These are phyloP conservation scores for Magnaporthiopsis rhizophila DNA, from an alignment of 2,329 filamentous ascomycete species.

Conservation along the genomic window DNA sequence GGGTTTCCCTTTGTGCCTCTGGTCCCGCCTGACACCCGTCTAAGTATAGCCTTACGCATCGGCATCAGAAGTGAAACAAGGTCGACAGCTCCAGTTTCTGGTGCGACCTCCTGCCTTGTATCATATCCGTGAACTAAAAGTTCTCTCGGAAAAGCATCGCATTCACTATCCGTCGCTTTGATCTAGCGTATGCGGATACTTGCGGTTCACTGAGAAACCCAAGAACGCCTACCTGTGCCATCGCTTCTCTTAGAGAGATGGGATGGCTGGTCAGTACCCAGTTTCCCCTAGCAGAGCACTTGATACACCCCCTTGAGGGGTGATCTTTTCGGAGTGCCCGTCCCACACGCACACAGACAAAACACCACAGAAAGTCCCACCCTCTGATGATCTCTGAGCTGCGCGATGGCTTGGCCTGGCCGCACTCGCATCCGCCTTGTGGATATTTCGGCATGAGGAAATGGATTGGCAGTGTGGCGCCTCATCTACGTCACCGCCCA, in stretches of 20 bases:
- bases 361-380: background rate
- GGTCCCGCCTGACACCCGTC: background rate
- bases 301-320: too few species aligned
- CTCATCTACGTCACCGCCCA: conserved; percentile 4
- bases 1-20: background rate
- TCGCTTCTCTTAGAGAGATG: too few species aligned
- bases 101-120: background rate
- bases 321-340: too few species aligned
- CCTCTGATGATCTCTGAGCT: too few species aligned
- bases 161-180: background rate
- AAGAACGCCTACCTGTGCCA: too few species aligned
- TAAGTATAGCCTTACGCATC: background rate
- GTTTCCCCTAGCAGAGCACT: too few species aligned
- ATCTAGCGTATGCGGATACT: background rate
- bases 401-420: too few species aligned
- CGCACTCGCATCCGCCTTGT: background rate
- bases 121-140: background rate
- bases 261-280: too few species aligned
- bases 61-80: background rate
- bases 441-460: background rate
- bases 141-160: too few species aligned
- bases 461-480: background rate
- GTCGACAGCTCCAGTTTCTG: background rate
- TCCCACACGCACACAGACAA: background rate
- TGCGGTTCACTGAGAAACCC: too few species aligned